Evolutionary conservation across 768 basidiomycete species (phyloP).

Genomic region (Leccinum rimulosum): DNA sequence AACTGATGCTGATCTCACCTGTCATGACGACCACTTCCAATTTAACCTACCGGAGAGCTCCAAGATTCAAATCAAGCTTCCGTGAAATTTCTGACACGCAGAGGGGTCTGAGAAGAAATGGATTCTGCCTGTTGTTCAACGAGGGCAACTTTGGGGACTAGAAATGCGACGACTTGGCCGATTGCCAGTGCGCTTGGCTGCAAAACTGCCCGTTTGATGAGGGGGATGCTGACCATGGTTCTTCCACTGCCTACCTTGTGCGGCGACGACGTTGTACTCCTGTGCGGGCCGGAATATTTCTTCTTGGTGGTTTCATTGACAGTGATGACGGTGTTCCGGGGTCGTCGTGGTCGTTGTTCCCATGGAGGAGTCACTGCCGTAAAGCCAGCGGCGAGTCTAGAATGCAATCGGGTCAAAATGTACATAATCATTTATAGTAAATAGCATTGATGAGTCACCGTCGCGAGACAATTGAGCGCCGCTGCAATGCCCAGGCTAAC

Average conservation of each 20-base stretch:
- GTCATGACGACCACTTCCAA: constrained; percentile 89
- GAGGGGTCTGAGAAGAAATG: constrained; percentile 58
- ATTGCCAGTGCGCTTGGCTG: constrained; percentile 38
- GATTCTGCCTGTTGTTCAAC: constrained; percentile 80
- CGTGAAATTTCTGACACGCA: constrained; percentile 70
- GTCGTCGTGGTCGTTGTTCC: constrained; percentile 20
- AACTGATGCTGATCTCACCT: constrained; percentile 39
- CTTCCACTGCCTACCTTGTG: constrained; percentile 52
- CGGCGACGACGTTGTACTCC: constrained; percentile 53
- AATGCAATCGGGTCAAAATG: constrained; percentile 6
- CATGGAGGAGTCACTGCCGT: constrained; percentile 22
- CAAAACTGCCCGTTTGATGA: constrained; percentile 73
- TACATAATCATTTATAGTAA: too few species aligned
- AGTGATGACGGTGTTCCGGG: constrained; percentile 19
- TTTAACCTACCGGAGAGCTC: constrained; percentile 61
- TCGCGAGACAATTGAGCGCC: too few species aligned
- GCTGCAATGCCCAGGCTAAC: too few species aligned
- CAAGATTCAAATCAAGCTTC: constrained; percentile 49
- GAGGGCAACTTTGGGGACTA: constrained; percentile 82
- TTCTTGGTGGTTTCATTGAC: constrained; percentile 47
- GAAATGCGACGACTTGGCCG: constrained; percentile 69
- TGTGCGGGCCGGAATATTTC: constrained; percentile 54
- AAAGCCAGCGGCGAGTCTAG: constrained; percentile 13
- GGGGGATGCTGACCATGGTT: constrained; percentile 55
- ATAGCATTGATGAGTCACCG: too few species aligned